Evolutionary conservation across 805 yeast genomes (phyloP), one percentile per base, ranked within the genome.

Genomic region (Kodamaea kakaduensis): DNA sequence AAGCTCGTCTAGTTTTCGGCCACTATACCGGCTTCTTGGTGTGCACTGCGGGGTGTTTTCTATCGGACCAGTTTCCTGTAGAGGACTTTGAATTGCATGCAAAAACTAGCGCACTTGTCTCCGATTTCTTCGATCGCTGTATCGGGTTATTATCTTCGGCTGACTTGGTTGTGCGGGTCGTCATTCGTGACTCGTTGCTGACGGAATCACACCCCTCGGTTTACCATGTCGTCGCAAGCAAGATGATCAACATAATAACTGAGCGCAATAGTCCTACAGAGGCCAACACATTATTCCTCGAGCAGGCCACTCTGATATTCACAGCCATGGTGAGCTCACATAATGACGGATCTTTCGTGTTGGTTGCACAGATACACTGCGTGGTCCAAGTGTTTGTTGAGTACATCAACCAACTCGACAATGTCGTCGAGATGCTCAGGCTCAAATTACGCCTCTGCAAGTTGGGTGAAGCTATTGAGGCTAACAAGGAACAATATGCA

Each of bases 21-120:
- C 82, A 79, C 49, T 80, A 72, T 50, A 78, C 87, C 2, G 93
- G 90, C 6, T 78, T 81, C 41, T 55, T 85, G 41, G 85, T 87
- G 2, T 75, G 87, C 0, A 61, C 81, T 0, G 73, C 85, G 32
- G 87, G 94, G 28, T 68, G 79, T 10, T 73, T 82, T 38, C 51
- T 81, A 16, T 48, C 43, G 13, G 50, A 59, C 5, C 53, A 41
- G 16, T 68, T 52, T 44, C 33, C 54, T 3, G 35, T 34, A 12
- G 43, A 43, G 30, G 56, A 52, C 25, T 40, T 46, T 2, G 50
- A 34, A 2, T 48, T 58, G 31, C 53, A 57, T 31, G 48, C 47
- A 15, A 58, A 58, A 22, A 56, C 71, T 28, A 42, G 53, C 15
- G 51, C 48, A 10, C 59, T 65, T 24, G 64, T 74, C 9, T 67